Conservation (phyloP, 768 basidiomycete genomes). For the Naganishia friedmannii region DNA sequence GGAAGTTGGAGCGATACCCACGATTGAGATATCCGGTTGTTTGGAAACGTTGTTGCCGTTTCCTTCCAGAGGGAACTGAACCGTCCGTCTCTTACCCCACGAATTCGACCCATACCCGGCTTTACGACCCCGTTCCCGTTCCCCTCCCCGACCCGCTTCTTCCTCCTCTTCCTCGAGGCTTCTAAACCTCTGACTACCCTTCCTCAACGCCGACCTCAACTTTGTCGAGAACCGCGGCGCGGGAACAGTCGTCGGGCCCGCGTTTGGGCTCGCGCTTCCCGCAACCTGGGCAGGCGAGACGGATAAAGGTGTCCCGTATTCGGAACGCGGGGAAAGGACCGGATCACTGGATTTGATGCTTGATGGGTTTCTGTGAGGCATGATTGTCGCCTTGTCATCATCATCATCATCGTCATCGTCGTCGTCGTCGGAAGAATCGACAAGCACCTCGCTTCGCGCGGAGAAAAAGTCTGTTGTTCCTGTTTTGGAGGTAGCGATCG, state of each 20-base stretch:
- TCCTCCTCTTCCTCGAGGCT: too few relatives aligned
- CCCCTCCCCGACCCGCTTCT: too few relatives aligned
- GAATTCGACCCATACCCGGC: not conserved
- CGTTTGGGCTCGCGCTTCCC: too few relatives aligned
- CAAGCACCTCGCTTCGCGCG: not conserved
- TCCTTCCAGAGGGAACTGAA: not conserved
- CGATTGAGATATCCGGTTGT: not conserved
- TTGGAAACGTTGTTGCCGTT: not conserved
- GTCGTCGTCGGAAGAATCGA: not conserved
- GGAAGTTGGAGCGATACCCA: not conserved
- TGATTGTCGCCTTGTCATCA: too few relatives aligned
- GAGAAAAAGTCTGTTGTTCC: conserved; percentile 15
- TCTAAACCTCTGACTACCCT: not conserved
- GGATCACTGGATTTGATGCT: not conserved
- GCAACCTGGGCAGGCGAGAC: not conserved
- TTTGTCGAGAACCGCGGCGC: not conserved
- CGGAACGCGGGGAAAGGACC: not conserved
- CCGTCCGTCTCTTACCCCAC: conserved; percentile 8
- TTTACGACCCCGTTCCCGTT: not conserved
- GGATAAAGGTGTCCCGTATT: not conserved
- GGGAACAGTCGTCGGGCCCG: too few relatives aligned
- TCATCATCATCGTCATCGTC: not conserved
- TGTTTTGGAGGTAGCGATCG: not conserved
- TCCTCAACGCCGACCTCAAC: not conserved
- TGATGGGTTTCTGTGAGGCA: not conserved